Percentiles rank a stretch among this genome's conserved stretches.
Evolutionary conservation across 164 flowering plant species (phyloP).

Genomic region (Aristolochia contorta): DNA sequence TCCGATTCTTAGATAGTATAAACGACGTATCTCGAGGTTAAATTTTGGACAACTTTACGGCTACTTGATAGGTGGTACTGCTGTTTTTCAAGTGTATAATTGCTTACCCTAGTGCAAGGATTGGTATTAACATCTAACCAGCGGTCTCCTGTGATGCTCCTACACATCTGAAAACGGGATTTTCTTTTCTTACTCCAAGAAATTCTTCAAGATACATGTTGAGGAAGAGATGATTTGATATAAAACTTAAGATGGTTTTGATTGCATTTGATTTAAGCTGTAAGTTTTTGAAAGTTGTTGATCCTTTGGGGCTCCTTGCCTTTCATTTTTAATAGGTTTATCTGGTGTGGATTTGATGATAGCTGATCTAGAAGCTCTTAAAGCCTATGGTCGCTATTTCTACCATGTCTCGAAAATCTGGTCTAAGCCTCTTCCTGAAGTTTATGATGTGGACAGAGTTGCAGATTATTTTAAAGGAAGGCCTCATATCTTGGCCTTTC

Average conservation of each 20-base stretch:
- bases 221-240: not conserved
- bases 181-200: not conserved
- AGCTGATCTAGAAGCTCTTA: constrained; percentile 87
- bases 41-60: no score
- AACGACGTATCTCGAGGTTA: no score
- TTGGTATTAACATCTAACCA: no score
- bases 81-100: no score
- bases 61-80: no score
- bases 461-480: constrained; percentile 68
- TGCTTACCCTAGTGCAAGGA: no score
- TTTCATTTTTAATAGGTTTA: constrained; percentile 40
- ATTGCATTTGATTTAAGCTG: no score
- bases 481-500: constrained; percentile 78
- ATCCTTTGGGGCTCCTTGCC: not conserved
- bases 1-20: no score
- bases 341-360: constrained; percentile 69
- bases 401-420: constrained; percentile 45
- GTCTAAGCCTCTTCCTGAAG: constrained; percentile 94
- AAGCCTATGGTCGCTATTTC: constrained; percentile 53
- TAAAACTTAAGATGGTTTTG: no score
- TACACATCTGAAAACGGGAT: no score
- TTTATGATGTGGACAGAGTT: constrained; percentile 63
- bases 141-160: no score
- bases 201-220: not conserved
- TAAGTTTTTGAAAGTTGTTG: not conserved